Evolutionary conservation across 164 flowering plant genomes (phyloP), one percentile per base, ranked within the genome.

Genomic region (Kalanchoe fedtschenkoi): DNA sequence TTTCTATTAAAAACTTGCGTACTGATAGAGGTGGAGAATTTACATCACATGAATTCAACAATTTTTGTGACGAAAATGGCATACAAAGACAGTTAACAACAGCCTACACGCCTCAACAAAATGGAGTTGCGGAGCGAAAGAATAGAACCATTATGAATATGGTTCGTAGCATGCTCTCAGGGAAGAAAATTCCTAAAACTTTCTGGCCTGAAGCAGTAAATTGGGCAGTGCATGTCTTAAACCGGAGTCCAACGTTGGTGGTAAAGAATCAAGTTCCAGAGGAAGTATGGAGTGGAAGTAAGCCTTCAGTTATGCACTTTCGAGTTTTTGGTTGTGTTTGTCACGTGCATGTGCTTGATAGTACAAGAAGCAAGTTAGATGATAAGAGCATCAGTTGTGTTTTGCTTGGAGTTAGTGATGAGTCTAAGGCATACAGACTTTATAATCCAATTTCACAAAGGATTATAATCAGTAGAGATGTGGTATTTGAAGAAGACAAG

Each of bases 31-130:
- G 41, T 1, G 66, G 66, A 2, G 66, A 63, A 24, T 64, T 5
- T 29, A 47, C 42, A 2, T 47, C 59, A 4, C 19, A 30, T 17
- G 58, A 30, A 10, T 63, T 63, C 22, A 24, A n/a, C 6, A 17
- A 34, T 5, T 63, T 39, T 63, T 63, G 58, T 19, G 30, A 34
- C 19, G 43, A 63, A 2, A 17, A 47, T 4, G 66, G 59, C 2
- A 63, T 63, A 19, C 3, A 6, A 4, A 21, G 19, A 4, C 66
- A 32, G 28, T 16, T 63, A 1, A 63, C 43, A 1, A n/a, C 30
- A 19, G 39, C 53, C 35, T 56, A 57, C 19, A 35, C 54, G 38
- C 67, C 67, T 15, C 62, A 65, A 57, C 54, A 56, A 26, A 65
- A 65, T n/a, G n/a, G n/a, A n/a, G n/a, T n/a, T n/a, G n/a, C n/a